Evolutionary conservation across 2,329 filamentous ascomycete genomes (phyloP), one percentile per base, ranked within the genome.

Genomic region (Talaromyces marneffei): DNA sequence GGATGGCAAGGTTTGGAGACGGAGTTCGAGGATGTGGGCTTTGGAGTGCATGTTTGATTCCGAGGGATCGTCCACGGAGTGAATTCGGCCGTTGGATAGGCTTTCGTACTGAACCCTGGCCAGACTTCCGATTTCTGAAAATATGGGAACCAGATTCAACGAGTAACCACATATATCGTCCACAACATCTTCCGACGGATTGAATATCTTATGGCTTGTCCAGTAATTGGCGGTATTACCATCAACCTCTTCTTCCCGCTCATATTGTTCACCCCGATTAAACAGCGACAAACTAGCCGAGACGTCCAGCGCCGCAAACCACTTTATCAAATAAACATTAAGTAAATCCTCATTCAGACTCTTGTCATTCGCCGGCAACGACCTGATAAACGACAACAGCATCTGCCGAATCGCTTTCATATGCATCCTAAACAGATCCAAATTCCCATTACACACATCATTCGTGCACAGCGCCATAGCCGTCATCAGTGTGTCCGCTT

Each of bases 361-460:
- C 18, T 40, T 40, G 2, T 20, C 39, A 10, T n/a, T 8, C 39
- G 2, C 7, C 10, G 70, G 33, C 7, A 69, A 62, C 4, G 64
- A 57, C 53, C 48, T 53, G 3, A 50, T 50, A 12, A 50, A 58
- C 0, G 56, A 39, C 20, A 37, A 39, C 4, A 72, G 55, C 18
- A 72, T 62, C 25, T 66, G 68, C 58, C 66, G 64, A 1, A 70
- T 68, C 1, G 70, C 70, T 8, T 55, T 57, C n/a, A 71, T 63
- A 62, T 72, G 70, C 6, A 65, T 66, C 7, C 64, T 56, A 67
- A 70, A 71, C 29, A 66, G 60, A 10, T 67, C 62, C 62, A 69
- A 66, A 35, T 72, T 68, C 1, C 71, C 71, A 61, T 72, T 71
- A 31, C 70, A 72, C n/a, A 73, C 69, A 65, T 73, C 71, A 58